These are phyloP conservation scores for Artemisia argyi DNA, from an alignment of 129 eudicot species.

Conservation along the genomic window DNA sequence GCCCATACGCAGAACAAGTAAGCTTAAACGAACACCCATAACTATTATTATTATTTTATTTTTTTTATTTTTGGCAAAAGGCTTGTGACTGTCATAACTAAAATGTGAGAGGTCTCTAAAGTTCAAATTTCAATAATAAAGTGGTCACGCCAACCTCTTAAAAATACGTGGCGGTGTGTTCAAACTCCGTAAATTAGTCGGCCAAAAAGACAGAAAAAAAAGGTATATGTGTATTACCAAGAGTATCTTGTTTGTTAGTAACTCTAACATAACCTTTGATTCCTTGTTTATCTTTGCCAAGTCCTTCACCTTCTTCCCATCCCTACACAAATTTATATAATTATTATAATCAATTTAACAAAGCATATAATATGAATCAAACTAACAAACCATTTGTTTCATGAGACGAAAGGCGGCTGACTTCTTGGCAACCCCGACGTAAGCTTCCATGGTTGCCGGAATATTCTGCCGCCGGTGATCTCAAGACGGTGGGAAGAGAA, in stretches of 20 bases:
- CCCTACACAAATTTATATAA: slow-evolving; percentile 50
- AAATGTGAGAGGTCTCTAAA: no score
- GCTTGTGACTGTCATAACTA: no score
- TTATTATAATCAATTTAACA: background rate
- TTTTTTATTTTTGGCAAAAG: no score
- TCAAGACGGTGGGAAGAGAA: no score
- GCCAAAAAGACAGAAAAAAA: background rate
- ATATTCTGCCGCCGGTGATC: no score
- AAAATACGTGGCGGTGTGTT: no score
- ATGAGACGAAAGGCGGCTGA: slow-evolving; percentile 99
- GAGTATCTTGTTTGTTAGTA: slow-evolving; percentile 90
- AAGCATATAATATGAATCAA: background rate
- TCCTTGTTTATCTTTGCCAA: slow-evolving; percentile 97
- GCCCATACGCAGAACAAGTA: no score
- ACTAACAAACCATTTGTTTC: slow-evolving; percentile 82
- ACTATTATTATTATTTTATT: no score
- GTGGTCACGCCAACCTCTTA: no score
- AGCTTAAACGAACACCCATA: no score
- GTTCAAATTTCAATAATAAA: no score
- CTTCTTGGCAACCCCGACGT: slow-evolving; percentile 75
- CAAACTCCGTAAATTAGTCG: no score
- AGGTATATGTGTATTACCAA: slow-evolving; percentile 37
- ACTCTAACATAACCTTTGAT: slow-evolving; percentile 95
- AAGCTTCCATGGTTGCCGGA: slow-evolving; percentile 76
- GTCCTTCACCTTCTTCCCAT: slow-evolving; percentile 99